Evolutionary conservation across 192 early-diverging fungal species (phyloP).

Genomic region (Rhizoclosmatium sp.): DNA sequence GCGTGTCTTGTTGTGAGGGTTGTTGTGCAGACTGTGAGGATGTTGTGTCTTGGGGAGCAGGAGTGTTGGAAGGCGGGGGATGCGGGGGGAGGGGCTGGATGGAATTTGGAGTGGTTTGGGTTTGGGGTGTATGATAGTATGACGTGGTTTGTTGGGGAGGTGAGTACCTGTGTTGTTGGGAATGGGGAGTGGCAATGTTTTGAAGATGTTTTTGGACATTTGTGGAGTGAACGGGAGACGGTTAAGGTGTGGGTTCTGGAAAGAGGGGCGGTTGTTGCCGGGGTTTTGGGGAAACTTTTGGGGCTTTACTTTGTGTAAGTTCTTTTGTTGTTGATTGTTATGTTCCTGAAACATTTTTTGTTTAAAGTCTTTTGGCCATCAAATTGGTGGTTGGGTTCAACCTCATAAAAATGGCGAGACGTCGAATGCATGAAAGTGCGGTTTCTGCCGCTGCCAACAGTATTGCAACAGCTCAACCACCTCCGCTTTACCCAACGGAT

Average conservation of each 20-base stretch:
- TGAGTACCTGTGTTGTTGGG: background rate
- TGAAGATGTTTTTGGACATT: background rate
- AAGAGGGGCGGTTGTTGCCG: background rate
- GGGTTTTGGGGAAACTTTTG: background rate
- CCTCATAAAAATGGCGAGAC: slow-evolving; percentile 73
- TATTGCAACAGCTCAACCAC: background rate
- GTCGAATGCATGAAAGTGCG: slow-evolving; percentile 49
- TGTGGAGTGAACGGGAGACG: background rate
- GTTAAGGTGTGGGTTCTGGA: slow-evolving; percentile 2
- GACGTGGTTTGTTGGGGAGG: background rate
- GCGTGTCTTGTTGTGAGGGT: slow-evolving; percentile 75
- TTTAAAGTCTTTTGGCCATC: slow-evolving; percentile 59
- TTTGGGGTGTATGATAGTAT: background rate
- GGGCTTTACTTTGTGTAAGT: background rate
- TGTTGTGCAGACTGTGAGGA: slow-evolving; percentile 57
- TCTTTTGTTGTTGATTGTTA: background rate
- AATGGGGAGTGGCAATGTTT: background rate
- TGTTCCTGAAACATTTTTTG: background rate
- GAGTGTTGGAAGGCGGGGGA: background rate
- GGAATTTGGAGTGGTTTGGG: too few species aligned
- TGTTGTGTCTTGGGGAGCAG: slow-evolving; percentile 46
- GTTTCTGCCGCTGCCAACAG: background rate
- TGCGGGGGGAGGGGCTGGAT: background rate
- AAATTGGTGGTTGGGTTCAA: slow-evolving; percentile 82
- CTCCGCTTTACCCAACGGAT: background rate